These are phyloP conservation scores for Globisporangium recalcitrans DNA, from an alignment of 352 stramenopile genomes.

Conservation along the genomic window DNA sequence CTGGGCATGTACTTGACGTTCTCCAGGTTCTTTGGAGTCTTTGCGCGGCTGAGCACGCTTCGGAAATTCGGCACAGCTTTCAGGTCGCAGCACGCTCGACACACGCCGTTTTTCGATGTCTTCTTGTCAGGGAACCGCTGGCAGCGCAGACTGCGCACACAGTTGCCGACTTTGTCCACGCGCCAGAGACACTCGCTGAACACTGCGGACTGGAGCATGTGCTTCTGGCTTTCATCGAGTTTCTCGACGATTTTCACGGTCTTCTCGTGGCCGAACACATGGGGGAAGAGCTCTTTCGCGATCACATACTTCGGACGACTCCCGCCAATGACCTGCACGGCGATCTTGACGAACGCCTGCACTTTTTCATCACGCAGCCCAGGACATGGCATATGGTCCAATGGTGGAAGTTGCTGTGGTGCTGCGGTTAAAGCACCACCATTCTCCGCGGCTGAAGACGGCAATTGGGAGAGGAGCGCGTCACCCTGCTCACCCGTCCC, in stretches of 20 bases:
- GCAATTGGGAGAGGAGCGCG: conserved; percentile 5
- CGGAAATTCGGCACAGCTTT: conserved; percentile 71
- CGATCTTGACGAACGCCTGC: conserved; percentile 51
- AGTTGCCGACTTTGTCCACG: conserved; percentile 68
- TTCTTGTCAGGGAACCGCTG: conserved; percentile 34
- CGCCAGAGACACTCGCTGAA: conserved; percentile 80
- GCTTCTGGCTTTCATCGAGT: conserved; percentile 42
- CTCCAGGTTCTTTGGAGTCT: conserved; percentile 60
- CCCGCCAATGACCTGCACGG: conserved; percentile 66
- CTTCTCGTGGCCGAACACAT: conserved; percentile 44
- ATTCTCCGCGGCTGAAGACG: too few relatives aligned
- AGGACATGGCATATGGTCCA: conserved; percentile 34
- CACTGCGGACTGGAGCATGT: conserved; percentile 62
- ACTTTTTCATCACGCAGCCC: conserved; percentile 63
- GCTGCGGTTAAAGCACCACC: too few relatives aligned
- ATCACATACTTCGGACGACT: conserved; percentile 79
- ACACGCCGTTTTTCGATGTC: conserved; percentile 36
- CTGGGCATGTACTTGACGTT: conserved; percentile 80
- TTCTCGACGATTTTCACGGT: conserved; percentile 66
- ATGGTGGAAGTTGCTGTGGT: background rate
- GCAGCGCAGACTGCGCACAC: conserved; percentile 70
- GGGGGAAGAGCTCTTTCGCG: conserved; percentile 66
- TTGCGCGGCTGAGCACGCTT: conserved; percentile 68
- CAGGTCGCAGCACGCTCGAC: conserved; percentile 59
- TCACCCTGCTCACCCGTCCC: conserved; percentile 20